A percentile compares a stretch with the other conserved stretches of the same genome.
Conservation (phyloP, 345 rosid genomes). For the Balakata baccata region DNA sequence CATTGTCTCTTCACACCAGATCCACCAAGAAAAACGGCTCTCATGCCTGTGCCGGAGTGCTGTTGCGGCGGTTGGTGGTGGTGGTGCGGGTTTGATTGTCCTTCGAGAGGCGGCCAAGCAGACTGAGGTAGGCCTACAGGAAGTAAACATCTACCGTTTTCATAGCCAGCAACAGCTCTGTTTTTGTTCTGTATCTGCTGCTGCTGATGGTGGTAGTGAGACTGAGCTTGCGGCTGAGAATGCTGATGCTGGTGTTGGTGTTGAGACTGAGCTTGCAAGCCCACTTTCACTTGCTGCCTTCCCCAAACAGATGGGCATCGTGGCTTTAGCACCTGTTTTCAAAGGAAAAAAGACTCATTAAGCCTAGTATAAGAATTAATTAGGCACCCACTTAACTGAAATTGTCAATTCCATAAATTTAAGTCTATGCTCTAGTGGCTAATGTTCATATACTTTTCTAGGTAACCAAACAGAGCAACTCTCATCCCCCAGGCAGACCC, state of each 20-base stretch:
- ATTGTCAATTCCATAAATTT: not conserved
- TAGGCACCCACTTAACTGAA: not conserved
- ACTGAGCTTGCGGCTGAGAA: conserved; percentile 4
- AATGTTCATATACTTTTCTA: not conserved
- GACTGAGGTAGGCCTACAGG: conserved; percentile 29
- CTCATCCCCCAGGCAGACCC: no score
- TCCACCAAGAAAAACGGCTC: conserved; percentile 38
- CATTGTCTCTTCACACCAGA: conserved; percentile 28
- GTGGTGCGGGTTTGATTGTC: not conserved
- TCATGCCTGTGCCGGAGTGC: conserved; percentile 20
- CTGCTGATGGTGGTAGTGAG: conserved; percentile 4
- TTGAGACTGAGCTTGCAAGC: not conserved
- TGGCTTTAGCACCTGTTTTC: conserved; percentile 17
- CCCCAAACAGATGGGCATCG: conserved; percentile 23
- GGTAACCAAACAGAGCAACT: conserved; percentile 2
- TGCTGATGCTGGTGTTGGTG: conserved; percentile 18
- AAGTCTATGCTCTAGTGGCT: no score
- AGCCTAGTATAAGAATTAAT: no score
- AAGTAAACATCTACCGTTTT: conserved; percentile 25
- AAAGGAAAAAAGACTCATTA: no score
- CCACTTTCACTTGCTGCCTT: conserved; percentile 6
- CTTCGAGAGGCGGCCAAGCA: conserved; percentile 41
- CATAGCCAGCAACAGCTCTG: conserved; percentile 18
- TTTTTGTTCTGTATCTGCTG: conserved; percentile 29
- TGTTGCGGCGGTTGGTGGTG: conserved; percentile 13